Conservation (phyloP, 441 rosid genomes). For the Isatis lusitanica region DNA sequence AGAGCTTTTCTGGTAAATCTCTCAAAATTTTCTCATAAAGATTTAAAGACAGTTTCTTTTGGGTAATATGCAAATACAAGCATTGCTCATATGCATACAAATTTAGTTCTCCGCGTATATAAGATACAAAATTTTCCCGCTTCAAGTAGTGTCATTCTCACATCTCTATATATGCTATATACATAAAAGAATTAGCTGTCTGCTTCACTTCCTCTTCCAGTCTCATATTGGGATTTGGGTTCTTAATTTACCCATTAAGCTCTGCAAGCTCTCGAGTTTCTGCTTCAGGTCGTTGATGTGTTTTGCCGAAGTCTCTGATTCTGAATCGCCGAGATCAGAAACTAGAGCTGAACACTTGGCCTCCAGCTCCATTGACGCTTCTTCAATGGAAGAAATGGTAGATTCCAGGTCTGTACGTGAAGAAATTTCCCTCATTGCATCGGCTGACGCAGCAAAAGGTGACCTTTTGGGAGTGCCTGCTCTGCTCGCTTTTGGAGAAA, state of each 20-base stretch:
- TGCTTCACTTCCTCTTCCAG: slow-evolving; percentile 13
- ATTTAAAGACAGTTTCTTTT: background rate
- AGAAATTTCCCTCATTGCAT: slow-evolving; percentile 30
- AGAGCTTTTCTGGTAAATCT: slow-evolving; percentile 9
- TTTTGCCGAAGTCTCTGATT: slow-evolving; percentile 44
- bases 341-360: slow-evolving; percentile 60
- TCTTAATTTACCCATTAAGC: slow-evolving; percentile 59
- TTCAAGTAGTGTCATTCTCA: slow-evolving; percentile 16
- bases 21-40: slow-evolving; percentile 20
- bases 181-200: slow-evolving; percentile 49
- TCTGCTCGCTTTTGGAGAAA: slow-evolving; percentile 55
- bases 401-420: slow-evolving; percentile 37
- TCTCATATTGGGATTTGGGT: slow-evolving; percentile 40
- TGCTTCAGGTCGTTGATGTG: slow-evolving; percentile 55
- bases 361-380: slow-evolving; percentile 60
- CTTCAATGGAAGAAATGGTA: slow-evolving; percentile 73
- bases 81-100: slow-evolving; percentile 17
- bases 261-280: slow-evolving; percentile 70
- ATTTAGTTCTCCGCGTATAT: slow-evolving; percentile 2
- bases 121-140: slow-evolving; percentile 27
- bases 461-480: slow-evolving; percentile 44
- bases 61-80: background rate
- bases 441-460: slow-evolving; percentile 38
- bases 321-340: slow-evolving; percentile 43
- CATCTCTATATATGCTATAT: slow-evolving; percentile 47